Conservation (phyloP, 2,329 filamentous ascomycete species). For the Cladosporium phlei region DNA sequence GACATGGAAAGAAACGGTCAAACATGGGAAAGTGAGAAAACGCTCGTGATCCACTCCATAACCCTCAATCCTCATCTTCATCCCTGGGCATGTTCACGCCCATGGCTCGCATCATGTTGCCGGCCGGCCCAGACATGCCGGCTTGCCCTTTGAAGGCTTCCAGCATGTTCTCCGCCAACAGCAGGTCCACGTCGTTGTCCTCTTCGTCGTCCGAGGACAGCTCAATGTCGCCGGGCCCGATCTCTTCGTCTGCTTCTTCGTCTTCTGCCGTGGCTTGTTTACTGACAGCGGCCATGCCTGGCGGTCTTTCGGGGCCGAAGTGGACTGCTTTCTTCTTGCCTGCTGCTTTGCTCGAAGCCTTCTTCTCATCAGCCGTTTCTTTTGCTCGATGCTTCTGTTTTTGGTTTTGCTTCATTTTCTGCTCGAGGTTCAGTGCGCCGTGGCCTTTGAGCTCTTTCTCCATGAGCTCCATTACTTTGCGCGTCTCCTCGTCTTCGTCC, state of each 20-base stretch:
- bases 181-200: constrained; percentile 74
- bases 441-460: constrained; percentile 67
- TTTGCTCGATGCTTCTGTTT: constrained; percentile 22
- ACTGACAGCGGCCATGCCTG: constrained; percentile 18
- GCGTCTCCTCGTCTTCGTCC: constrained; percentile 59
- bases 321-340: constrained; percentile 15
- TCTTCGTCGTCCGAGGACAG: constrained; percentile 41
- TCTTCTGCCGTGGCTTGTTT: constrained; percentile 33
- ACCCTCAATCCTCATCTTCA: constrained; percentile 53
- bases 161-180: constrained; percentile 82
- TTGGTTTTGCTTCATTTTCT: constrained; percentile 20
- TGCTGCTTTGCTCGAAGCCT: constrained; percentile 13
- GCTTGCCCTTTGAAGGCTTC: constrained; percentile 90
- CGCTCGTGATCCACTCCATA: no score
- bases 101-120: constrained; percentile 84
- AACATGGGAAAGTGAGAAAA: no score
- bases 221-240: constrained; percentile 31
- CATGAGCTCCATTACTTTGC: constrained; percentile 62
- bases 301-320: constrained; percentile 30
- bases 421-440: constrained; percentile 55
- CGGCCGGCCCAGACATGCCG: constrained; percentile 77
- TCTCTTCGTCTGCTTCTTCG: constrained; percentile 36
- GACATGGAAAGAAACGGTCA: no score
- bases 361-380: constrained; percentile 25
- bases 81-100: constrained; percentile 76